Percentiles rank a stretch among this genome's conserved stretches.
Conservation (phyloP, 371 early-diverging fungal genomes). For the Saksenaea oblongispora region DNA sequence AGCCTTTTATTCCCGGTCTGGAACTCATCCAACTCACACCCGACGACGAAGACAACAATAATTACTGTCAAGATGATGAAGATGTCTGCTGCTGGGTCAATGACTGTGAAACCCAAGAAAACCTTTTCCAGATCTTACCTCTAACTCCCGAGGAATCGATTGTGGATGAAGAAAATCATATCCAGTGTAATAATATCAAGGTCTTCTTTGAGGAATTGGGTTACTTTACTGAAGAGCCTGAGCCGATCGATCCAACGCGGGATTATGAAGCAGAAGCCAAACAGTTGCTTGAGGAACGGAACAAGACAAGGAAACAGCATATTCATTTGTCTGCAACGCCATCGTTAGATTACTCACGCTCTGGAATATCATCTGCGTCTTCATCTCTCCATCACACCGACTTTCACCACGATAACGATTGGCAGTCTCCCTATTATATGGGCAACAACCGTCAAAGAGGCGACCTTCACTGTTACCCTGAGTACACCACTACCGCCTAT, state of each 20-base stretch:
- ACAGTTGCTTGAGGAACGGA: slow-evolving; percentile 15
- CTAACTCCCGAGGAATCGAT: slow-evolving; percentile 42
- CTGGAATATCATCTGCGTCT: slow-evolving; percentile 40
- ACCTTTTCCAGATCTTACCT: slow-evolving; percentile 36
- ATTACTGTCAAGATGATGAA: slow-evolving; percentile 12
- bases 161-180: slow-evolving; percentile 41
- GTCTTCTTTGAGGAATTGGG: slow-evolving; percentile 41
- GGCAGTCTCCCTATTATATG: slow-evolving; percentile 37
- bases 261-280: slow-evolving; percentile 36
- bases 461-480: not conserved
- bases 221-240: slow-evolving; percentile 37
- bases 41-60: slow-evolving; percentile 17
- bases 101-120: slow-evolving; percentile 45
- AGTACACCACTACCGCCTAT: not conserved
- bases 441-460: slow-evolving; percentile 10
- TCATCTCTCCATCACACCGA: slow-evolving; percentile 24
- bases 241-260: slow-evolving; percentile 39
- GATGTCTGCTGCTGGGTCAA: slow-evolving; percentile 30
- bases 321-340: slow-evolving; percentile 11
- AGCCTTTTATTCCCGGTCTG: slow-evolving; percentile 15
- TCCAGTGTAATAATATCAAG: slow-evolving; percentile 22
- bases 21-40: slow-evolving; percentile 22
- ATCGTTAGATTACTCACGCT: slow-evolving; percentile 20
- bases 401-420: slow-evolving; percentile 31
- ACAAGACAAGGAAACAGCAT: slow-evolving; percentile 24